phyloP scores from a whole-genome alignment of 192 early-diverging fungal species.

The Gaertneriomyces sp. region DNA sequence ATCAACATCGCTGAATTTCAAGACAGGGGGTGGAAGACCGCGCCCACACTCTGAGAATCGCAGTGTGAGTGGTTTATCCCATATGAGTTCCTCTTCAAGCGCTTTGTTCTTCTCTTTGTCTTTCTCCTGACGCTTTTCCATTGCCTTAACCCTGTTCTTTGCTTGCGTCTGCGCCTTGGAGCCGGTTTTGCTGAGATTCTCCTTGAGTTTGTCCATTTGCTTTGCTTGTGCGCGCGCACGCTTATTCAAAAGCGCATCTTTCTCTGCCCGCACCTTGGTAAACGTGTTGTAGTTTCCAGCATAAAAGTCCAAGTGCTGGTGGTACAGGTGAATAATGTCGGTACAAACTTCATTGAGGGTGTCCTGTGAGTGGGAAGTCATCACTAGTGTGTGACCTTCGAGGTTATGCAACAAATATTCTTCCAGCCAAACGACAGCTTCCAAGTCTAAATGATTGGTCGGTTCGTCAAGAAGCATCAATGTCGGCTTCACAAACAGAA shows the following conservation, averaged over 20 bases:
- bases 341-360: slow-evolving; percentile 77
- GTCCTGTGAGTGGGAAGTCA: slow-evolving; percentile 68
- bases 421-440: slow-evolving; percentile 64
- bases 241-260: slow-evolving; percentile 66
- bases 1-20: slow-evolving; percentile 61
- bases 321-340: slow-evolving; percentile 80
- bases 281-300: slow-evolving; percentile 76
- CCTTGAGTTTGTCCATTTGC: slow-evolving; percentile 59
- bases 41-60: slow-evolving; percentile 52
- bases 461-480: slow-evolving; percentile 86
- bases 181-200: slow-evolving; percentile 60
- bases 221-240: slow-evolving; percentile 56
- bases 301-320: slow-evolving; percentile 72
- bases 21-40: slow-evolving; percentile 59
- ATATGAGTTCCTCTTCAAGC: slow-evolving; percentile 25
- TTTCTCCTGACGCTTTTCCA: slow-evolving; percentile 32
- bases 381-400: slow-evolving; percentile 56
- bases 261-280: slow-evolving; percentile 66
- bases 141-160: slow-evolving; percentile 29
- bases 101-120: slow-evolving; percentile 30
- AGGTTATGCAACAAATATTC: slow-evolving; percentile 52
- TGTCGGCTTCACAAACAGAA: slow-evolving; percentile 58
- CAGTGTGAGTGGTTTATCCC: slow-evolving; percentile 22
- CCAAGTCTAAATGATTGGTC: slow-evolving; percentile 69
- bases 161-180: slow-evolving; percentile 41